phyloP scores from a whole-genome alignment of 345 rosid genomes.

The Ailanthus altissimus region DNA sequence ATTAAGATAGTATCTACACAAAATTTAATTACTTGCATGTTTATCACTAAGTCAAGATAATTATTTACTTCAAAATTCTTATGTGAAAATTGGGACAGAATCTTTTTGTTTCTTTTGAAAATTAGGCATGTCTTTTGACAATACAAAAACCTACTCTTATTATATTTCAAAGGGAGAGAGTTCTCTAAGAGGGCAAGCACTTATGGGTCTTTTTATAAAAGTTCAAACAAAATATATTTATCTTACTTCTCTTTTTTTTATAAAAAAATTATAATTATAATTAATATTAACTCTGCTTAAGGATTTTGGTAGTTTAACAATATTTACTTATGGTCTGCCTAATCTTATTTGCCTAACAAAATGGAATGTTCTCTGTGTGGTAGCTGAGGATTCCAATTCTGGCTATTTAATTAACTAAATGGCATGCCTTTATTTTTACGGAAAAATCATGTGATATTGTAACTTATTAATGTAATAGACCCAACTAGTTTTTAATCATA shows the following conservation, averaged over 20 bases:
- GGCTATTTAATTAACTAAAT: neutral
- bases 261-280: neutral
- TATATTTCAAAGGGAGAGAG: neutral
- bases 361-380: neutral
- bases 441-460: neutral
- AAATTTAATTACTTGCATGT: neutral
- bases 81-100: neutral
- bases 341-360: neutral
- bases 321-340: neutral
- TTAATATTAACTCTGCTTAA: constrained; percentile 2
- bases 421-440: neutral
- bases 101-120: neutral
- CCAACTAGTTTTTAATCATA: too few relatives aligned
- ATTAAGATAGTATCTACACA: too few relatives aligned
- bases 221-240: neutral
- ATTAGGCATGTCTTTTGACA: neutral
- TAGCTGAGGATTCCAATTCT: too few relatives aligned
- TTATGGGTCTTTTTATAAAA: neutral
- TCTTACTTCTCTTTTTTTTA: neutral
- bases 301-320: constrained; percentile 13
- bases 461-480: constrained; percentile 1
- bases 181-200: constrained; percentile 2
- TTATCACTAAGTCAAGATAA: neutral
- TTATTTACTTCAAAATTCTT: neutral
- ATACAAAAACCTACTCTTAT: too few relatives aligned